These are phyloP conservation scores for Hansenula sp. DNA, from an alignment of 1,139 yeast genomes.

Conservation along the genomic window DNA sequence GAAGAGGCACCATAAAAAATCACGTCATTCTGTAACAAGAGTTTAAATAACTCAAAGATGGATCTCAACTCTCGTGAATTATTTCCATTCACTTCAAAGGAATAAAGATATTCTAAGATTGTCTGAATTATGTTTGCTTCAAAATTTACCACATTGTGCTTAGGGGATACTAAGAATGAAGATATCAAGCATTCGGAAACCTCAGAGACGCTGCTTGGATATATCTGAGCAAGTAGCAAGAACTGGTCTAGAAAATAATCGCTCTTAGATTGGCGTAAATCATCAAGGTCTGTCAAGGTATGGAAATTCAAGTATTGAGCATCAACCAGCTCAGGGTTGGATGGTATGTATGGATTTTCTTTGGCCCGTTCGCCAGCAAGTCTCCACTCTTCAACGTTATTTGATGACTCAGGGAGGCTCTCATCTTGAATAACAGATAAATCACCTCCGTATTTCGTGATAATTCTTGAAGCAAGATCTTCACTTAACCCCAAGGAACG, in stretches of 20 bases:
- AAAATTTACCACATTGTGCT: conserved; percentile 27
- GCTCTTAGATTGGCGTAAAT: conserved; percentile 31
- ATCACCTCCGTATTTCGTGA: conserved; percentile 27
- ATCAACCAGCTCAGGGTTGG: conserved; percentile 25
- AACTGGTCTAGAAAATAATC: conserved; percentile 41
- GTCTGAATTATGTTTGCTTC: conserved; percentile 31
- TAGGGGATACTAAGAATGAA: conserved; percentile 29
- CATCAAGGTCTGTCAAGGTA: conserved; percentile 38
- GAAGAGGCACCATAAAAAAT: conserved; percentile 25
- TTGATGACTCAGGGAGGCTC: conserved; percentile 17
- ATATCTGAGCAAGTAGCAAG: conserved; percentile 44
- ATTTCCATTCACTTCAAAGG: conserved; percentile 29
- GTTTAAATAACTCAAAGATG: conserved; percentile 44
- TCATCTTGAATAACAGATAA: conserved; percentile 16
- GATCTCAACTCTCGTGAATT: conserved; percentile 36
- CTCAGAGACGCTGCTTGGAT: conserved; percentile 45
- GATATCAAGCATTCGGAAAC: conserved; percentile 46
- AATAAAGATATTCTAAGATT: conserved; percentile 32
- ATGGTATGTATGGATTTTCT: conserved; percentile 21
- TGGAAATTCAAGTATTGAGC: conserved; percentile 32
- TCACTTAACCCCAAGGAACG: conserved; percentile 40
- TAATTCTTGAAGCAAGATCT: conserved; percentile 36
- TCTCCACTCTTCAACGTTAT: conserved; percentile 27
- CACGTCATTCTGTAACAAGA: conserved; percentile 36
- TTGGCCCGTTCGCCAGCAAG: conserved; percentile 13